phyloP scores from a whole-genome alignment of 2,329 filamentous ascomycete species.

The Microcyclosporella mali region DNA sequence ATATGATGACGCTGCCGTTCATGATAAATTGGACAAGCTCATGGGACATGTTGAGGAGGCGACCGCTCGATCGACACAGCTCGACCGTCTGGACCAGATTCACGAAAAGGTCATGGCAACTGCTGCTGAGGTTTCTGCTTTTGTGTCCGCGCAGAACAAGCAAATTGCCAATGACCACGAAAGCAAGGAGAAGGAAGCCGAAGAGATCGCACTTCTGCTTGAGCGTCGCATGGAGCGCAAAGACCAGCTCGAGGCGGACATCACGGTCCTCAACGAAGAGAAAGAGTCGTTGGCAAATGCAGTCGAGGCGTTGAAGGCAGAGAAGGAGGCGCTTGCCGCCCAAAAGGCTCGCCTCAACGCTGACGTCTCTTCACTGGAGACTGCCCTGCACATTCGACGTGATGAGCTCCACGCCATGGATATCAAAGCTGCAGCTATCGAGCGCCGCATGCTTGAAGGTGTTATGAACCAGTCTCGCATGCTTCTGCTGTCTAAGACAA shows the following conservation, averaged over 20 bases:
- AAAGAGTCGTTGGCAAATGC: slow-evolving; percentile 45
- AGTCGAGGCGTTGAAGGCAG: slow-evolving; percentile 55
- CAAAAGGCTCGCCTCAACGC: slow-evolving; percentile 76
- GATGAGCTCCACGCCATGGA: slow-evolving; percentile 93
- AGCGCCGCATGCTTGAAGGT: slow-evolving; percentile 87
- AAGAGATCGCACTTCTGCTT: slow-evolving; percentile 72
- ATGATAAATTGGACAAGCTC: slow-evolving; percentile 45
- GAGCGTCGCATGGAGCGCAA: slow-evolving; percentile 67
- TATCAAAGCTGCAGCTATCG: slow-evolving; percentile 74
- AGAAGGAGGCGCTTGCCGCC: slow-evolving; percentile 67
- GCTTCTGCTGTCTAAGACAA: slow-evolving; percentile 67
- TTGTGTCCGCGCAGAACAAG: slow-evolving; percentile 69
- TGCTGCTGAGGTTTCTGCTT: slow-evolving; percentile 75
- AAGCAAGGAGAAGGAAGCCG: slow-evolving; percentile 68
- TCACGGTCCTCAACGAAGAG: slow-evolving; percentile 41
- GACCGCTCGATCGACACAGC: slow-evolving; percentile 63
- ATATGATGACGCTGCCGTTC: slow-evolving; percentile 54
- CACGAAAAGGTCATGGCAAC: slow-evolving; percentile 81
- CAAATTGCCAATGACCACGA: slow-evolving; percentile 72
- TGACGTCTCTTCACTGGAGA: slow-evolving; percentile 86
- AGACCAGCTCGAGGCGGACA: slow-evolving; percentile 49
- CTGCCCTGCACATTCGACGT: slow-evolving; percentile 76
- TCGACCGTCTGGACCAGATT: slow-evolving; percentile 81
- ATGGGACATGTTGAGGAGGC: slow-evolving; percentile 60
- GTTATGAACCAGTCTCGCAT: slow-evolving; percentile 89